Conservation (phyloP, 139 green algal species). For the Chlamydomonas applanata region DNA sequence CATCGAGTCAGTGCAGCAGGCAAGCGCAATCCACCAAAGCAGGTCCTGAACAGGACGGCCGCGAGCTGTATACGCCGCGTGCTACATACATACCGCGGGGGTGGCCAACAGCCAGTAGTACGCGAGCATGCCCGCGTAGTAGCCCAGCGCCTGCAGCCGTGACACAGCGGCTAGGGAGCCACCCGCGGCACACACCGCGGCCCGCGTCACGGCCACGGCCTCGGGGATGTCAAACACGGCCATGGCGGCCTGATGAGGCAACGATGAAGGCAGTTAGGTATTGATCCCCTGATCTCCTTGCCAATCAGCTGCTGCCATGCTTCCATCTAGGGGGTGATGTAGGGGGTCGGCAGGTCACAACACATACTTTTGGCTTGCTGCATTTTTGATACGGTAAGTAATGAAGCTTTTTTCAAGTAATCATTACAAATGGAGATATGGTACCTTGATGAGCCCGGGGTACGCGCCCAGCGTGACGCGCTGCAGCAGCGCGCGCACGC, state of each 20-base stretch:
- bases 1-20: too few relatives aligned
- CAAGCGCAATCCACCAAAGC: too few relatives aligned
- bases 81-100: too few relatives aligned
- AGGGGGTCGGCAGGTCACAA: too few relatives aligned
- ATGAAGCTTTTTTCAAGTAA: conserved; percentile 1
- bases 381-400: conserved; percentile 8
- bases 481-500: conserved; percentile 52
- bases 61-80: too few relatives aligned
- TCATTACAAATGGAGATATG: too few relatives aligned
- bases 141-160: conserved; percentile 68
- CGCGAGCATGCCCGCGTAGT: conserved; percentile 79
- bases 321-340: neutral
- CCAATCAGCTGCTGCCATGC: neutral
- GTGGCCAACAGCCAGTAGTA: conserved; percentile 93
- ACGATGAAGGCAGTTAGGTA: too few relatives aligned
- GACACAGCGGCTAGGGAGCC: conserved; percentile 42
- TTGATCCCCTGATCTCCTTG: too few relatives aligned
- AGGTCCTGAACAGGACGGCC: too few relatives aligned
- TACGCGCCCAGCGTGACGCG: conserved; percentile 69
- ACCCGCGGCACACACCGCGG: conserved; percentile 56
- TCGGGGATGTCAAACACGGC: conserved; percentile 82
- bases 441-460: conserved; percentile 62
- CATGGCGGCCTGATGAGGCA: conserved; percentile 63
- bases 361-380: too few relatives aligned
- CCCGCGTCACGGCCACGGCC: conserved; percentile 70